Evolutionary conservation across 1,139 yeast species (phyloP).

Genomic region (Debaryomyces udenii): DNA sequence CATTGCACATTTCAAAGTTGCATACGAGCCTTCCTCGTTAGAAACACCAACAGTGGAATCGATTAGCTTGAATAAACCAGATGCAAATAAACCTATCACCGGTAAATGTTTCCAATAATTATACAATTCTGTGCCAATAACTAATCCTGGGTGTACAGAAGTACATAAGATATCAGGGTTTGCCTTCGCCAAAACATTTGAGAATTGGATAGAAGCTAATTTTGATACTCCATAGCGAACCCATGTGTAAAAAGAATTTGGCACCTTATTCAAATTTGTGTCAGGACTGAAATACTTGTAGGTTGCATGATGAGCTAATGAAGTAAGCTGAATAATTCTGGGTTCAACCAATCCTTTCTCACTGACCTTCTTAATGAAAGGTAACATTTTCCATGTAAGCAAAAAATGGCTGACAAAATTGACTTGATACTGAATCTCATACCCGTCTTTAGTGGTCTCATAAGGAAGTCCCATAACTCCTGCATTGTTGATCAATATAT

Average conservation of each 20-base stretch:
- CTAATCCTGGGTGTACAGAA: conserved; percentile 45
- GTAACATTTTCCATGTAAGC: conserved; percentile 35
- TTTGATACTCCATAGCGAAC: conserved; percentile 42
- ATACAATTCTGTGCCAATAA: conserved; percentile 39
- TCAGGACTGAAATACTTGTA: conserved; percentile 28
- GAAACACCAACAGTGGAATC: conserved; percentile 28
- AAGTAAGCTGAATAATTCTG: conserved; percentile 37
- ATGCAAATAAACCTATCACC: conserved; percentile 25
- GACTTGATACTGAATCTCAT: conserved; percentile 48
- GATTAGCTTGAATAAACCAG: conserved; percentile 19
- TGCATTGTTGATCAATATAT: conserved; percentile 44
- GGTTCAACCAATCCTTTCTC: conserved; percentile 25
- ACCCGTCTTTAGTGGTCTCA: conserved; percentile 38
- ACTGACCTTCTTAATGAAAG: conserved; percentile 27
- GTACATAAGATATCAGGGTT: conserved; percentile 38
- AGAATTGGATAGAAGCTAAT: conserved; percentile 35
- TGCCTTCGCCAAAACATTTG: conserved; percentile 28
- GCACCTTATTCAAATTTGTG: conserved; percentile 27
- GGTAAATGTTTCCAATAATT: conserved; percentile 33
- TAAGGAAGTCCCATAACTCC: conserved; percentile 46
- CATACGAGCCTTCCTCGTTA: conserved; percentile 39
- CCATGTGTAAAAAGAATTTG: conserved; percentile 32
- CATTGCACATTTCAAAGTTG: conserved; percentile 39
- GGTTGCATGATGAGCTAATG: conserved; percentile 37
- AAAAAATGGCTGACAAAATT: conserved; percentile 40